A percentile compares a stretch with the other conserved stretches of the same genome.
These are phyloP conservation scores for Artemisia annua DNA, from an alignment of 129 eudicot genomes.

Conservation along the genomic window DNA sequence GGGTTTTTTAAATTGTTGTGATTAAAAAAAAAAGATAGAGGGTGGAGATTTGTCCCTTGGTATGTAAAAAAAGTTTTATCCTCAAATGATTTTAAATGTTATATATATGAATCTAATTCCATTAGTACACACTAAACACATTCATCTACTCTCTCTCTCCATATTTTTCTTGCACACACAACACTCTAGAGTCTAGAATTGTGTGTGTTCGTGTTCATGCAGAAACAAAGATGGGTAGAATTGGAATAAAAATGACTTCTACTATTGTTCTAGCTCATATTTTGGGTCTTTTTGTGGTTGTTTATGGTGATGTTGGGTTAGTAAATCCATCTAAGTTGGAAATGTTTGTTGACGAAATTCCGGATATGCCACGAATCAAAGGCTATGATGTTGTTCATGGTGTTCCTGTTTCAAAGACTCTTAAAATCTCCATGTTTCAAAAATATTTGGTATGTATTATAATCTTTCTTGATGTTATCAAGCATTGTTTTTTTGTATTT, in stretches of 20 bases:
- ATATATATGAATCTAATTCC: slow-evolving; percentile 36
- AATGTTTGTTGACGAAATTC: slow-evolving; percentile 84
- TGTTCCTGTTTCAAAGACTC: slow-evolving; percentile 39
- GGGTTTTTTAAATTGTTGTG: no score
- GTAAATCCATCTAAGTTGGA: slow-evolving; percentile 44
- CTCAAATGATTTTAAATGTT: no score
- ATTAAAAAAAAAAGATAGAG: no score
- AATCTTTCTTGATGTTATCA: neutral
- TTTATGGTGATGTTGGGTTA: slow-evolving; percentile 38
- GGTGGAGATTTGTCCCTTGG: no score
- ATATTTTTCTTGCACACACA: neutral
- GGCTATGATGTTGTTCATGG: slow-evolving; percentile 55
- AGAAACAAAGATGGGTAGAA: slow-evolving; percentile 23
- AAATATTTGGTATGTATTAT: slow-evolving; percentile 64
- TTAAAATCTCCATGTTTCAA: slow-evolving; percentile 71
- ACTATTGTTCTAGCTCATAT: slow-evolving; percentile 18
- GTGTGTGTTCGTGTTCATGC: slow-evolving; percentile 30
- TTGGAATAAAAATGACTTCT: slow-evolving; percentile 24
- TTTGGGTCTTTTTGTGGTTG: slow-evolving; percentile 18
- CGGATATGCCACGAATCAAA: slow-evolving; percentile 74
- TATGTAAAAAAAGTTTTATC: no score
- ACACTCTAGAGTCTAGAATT: neutral
- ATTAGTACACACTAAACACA: slow-evolving; percentile 14
- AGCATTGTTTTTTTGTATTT: slow-evolving; percentile 7
- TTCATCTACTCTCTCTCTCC: slow-evolving; percentile 21